Evolutionary conservation across 768 basidiomycete genomes (phyloP).

Genomic region (Termitomyces sp.): DNA sequence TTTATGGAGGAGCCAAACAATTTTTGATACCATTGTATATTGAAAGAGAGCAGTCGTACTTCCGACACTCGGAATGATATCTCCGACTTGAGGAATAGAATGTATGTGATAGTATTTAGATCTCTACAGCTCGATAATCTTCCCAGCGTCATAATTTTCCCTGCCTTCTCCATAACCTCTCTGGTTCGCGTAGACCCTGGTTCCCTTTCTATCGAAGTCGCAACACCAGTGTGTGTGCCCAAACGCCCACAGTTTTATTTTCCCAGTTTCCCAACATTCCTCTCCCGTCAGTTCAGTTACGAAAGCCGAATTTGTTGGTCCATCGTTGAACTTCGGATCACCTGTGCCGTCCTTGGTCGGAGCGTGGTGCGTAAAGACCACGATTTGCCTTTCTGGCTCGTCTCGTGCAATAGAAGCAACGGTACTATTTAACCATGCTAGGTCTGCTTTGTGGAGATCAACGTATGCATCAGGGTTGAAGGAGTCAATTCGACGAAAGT

Average conservation of each 20-base stretch:
- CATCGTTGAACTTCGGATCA: constrained; percentile 22
- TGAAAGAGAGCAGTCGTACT: too few relatives aligned
- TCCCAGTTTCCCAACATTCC: constrained; percentile 19
- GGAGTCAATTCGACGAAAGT: constrained; percentile 25
- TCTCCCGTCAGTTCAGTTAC: constrained; percentile 23
- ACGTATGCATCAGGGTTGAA: constrained; percentile 12
- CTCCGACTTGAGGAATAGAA: not conserved
- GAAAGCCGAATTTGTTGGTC: constrained; percentile 22
- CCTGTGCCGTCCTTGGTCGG: constrained; percentile 28
- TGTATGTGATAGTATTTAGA: not conserved
- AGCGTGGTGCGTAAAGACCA: constrained; percentile 35
- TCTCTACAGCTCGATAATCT: not conserved
- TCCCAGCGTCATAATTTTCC: not conserved
- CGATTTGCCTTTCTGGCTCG: constrained; percentile 22
- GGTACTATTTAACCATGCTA: constrained; percentile 24
- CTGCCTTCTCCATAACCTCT: constrained; percentile 17
- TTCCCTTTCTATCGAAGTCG: constrained; percentile 26
- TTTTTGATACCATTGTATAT: not conserved
- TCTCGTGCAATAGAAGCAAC: constrained; percentile 18
- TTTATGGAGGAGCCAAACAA: not conserved
- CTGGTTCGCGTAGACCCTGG: constrained; percentile 31
- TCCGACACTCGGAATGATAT: not conserved
- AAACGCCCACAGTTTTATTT: constrained; percentile 30
- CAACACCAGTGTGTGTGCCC: constrained; percentile 36
- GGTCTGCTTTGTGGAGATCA: constrained; percentile 20